phyloP scores from a whole-genome alignment of 768 basidiomycete species.

The Phylloporus sp. region DNA sequence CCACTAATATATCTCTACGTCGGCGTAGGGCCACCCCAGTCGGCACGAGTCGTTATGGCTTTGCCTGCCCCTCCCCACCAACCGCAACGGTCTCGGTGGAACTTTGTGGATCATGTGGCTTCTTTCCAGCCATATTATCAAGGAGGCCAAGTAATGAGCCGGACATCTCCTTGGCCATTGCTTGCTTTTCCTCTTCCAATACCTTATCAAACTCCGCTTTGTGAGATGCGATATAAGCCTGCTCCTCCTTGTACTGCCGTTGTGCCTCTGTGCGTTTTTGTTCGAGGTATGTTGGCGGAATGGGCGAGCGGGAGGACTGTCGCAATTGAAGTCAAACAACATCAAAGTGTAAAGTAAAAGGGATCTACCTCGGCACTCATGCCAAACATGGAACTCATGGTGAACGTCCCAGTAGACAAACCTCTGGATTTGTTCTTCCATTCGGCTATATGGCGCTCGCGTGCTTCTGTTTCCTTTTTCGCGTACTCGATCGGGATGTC shows the following conservation, averaged over 20 bases:
- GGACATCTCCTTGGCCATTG: constrained; percentile 45
- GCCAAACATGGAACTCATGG: constrained; percentile 44
- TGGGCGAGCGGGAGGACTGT: constrained; percentile 27
- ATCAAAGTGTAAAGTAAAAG: neutral
- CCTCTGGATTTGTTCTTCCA: constrained; percentile 58
- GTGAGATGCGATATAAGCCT: constrained; percentile 48
- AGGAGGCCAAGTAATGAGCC: constrained; percentile 37
- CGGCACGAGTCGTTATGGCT: too few species aligned
- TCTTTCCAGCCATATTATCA: constrained; percentile 23
- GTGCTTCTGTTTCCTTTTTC: constrained; percentile 80
- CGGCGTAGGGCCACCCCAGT: too few species aligned
- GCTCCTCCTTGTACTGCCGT: constrained; percentile 48
- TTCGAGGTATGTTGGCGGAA: constrained; percentile 50
- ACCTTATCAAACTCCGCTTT: constrained; percentile 47
- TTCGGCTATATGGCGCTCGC: constrained; percentile 71
- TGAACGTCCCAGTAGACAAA: constrained; percentile 38
- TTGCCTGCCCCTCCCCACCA: constrained; percentile 11
- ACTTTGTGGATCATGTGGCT: constrained; percentile 7
- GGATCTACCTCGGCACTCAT: constrained; percentile 28
- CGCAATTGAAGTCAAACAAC: neutral
- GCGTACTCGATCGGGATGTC: constrained; percentile 88
- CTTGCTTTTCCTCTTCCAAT: constrained; percentile 51
- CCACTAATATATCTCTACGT: too few species aligned
- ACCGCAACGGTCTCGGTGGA: constrained; percentile 5
- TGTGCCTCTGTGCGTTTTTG: constrained; percentile 51